Base-by-base conservation (phyloP, 2,329 filamentous ascomycete species). In the Claviceps sorghi region DNA sequence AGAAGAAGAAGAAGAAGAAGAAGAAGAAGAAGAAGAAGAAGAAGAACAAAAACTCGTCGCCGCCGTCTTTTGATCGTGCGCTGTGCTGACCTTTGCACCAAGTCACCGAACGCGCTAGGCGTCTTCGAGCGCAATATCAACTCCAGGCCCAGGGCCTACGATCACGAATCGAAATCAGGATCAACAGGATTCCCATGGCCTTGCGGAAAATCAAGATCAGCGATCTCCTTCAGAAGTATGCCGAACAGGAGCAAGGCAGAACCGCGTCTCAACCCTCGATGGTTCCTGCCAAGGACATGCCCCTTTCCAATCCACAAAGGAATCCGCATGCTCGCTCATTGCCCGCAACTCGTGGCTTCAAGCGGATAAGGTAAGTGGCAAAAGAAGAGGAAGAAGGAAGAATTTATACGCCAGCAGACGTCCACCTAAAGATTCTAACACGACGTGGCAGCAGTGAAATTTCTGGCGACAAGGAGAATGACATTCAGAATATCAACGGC, bases 81-180 rank as follows among this genome's bases (percentile, higher is more conserved):
- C 30, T 19, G 29, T 52, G 48, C 42, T 55, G 38, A 54, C 50
- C 11, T 10, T 5, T 21, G 48, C 51, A 48, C 51, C 36, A 32
- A 95, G 89, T 95, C 58, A 89, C 87, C 19, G 86, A 94, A 69
- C 82, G 90, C 65, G 87, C 88, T 56, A 81, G 91, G 60, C 89
- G 91, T 67, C 75, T 97, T 55, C 82, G 90, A 61, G 85, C 90
- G 7, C 89, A 95, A 65, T 95, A 94, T 71, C 84, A 85, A 54
- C 77, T 94, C 10, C 90, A 95, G 67, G 86, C 89, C 22, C 86
- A 91, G 66, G 86, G 86, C 56, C 77, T 97, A 41, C 80, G 86
- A 55, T 83, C 88, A 55, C 84, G 91, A 55, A 84, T 98, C 50
- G 90, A 96, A 67, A 86, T 95, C 70, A 86, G 93, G 69, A 79